These are phyloP conservation scores for Penicillium sp. DNA, from an alignment of 2,329 filamentous ascomycete genomes.

Conservation along the genomic window DNA sequence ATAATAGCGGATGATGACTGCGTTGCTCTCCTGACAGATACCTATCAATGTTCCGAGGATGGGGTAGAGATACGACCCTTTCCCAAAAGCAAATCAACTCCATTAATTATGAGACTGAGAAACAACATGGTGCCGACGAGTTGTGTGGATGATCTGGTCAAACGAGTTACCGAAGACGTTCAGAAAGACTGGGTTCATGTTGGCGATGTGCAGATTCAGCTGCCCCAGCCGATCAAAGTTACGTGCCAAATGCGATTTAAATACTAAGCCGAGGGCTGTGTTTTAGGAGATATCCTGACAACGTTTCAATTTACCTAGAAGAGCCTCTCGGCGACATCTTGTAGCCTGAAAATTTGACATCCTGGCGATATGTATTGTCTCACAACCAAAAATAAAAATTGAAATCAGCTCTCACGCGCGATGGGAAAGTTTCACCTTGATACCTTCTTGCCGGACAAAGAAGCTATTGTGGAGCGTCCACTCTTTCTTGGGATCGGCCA, in stretches of 20 bases:
- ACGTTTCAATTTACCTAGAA: too few relatives aligned
- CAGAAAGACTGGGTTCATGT: constrained; percentile 2
- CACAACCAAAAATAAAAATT: too few relatives aligned
- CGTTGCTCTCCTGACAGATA: constrained; percentile 3
- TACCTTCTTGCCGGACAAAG: constrained; percentile 62
- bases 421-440: constrained; percentile 49
- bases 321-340: too few relatives aligned
- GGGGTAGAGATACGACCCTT: background rate
- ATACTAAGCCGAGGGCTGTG: background rate
- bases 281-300: too few relatives aligned
- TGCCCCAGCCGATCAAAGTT: constrained; percentile 10
- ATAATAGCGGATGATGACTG: constrained; percentile 8
- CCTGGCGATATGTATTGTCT: too few relatives aligned
- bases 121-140: background rate
- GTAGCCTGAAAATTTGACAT: too few relatives aligned
- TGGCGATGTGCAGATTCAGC: background rate
- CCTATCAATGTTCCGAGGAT: background rate
- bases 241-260: background rate
- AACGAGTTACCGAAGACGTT: background rate
- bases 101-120: constrained; percentile 1
- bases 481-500: constrained; percentile 54
- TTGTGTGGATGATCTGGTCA: background rate
- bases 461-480: constrained; percentile 61
- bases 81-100: background rate
- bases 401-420: too few relatives aligned